These are phyloP conservation scores for Mycosphaerella arachidis DNA, from an alignment of 2,329 filamentous ascomycete genomes.

Conservation along the genomic window DNA sequence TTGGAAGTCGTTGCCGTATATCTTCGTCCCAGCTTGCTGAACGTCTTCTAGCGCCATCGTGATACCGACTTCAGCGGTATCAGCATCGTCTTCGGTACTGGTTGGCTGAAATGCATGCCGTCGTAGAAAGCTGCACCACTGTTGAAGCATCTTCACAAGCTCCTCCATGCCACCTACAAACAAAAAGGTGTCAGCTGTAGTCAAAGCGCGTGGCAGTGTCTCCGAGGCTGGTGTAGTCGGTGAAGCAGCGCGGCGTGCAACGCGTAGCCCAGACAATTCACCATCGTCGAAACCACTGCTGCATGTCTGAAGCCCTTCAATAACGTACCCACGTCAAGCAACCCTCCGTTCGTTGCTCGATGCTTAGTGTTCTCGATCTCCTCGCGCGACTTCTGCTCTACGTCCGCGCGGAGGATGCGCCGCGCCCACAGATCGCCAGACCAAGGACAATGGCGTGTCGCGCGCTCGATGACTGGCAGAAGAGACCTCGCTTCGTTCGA, in stretches of 20 bases:
- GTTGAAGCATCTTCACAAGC: conserved; percentile 83
- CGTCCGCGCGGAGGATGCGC: conserved; percentile 79
- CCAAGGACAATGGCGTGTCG: conserved; percentile 88
- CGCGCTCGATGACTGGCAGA: conserved; percentile 71
- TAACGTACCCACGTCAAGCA: conserved; percentile 65
- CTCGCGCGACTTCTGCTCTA: conserved; percentile 68
- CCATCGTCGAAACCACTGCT: no score
- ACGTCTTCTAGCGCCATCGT: conserved; percentile 82
- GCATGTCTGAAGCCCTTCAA: no score
- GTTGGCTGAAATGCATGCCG: conserved; percentile 73
- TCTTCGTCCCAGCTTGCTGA: conserved; percentile 68
- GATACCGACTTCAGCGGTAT: conserved; percentile 86
- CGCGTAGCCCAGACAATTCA: no score
- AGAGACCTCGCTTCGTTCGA: conserved; percentile 33
- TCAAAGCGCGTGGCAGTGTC: no score
- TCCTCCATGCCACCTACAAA: conserved; percentile 74
- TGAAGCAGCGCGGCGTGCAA: no score
- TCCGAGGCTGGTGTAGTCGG: no score
- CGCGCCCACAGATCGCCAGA: conserved; percentile 87
- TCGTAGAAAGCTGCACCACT: conserved; percentile 92
- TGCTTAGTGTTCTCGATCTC: conserved; percentile 89
- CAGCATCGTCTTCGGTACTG: conserved; percentile 71
- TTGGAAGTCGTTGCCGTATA: conserved; percentile 70
- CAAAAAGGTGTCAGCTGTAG: no score
- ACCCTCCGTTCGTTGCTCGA: conserved; percentile 77